Evolutionary conservation across 306 rosid species (phyloP).

Genomic region (Elaeagnus macrophylla): DNA sequence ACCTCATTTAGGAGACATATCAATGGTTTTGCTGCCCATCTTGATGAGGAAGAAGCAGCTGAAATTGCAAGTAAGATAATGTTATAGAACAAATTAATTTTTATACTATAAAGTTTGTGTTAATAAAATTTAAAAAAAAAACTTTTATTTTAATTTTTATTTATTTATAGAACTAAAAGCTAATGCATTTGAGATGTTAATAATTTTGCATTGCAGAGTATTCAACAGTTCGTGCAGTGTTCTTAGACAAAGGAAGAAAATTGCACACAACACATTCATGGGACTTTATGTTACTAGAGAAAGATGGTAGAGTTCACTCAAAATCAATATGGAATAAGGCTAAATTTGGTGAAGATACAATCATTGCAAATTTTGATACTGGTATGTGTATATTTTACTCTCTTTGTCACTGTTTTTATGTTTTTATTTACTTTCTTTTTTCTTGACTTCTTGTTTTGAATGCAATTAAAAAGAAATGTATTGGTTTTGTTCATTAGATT

Average conservation of each 20-base stretch:
- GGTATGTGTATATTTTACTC: conserved; percentile 28
- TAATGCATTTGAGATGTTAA: background rate
- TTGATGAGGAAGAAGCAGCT: conserved; percentile 42
- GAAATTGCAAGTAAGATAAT: conserved; percentile 35
- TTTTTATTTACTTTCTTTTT: background rate
- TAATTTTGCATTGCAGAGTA: conserved; percentile 35
- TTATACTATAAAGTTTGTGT: too few relatives aligned
- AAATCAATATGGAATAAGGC: conserved; percentile 41
- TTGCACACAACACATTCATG: conserved; percentile 56
- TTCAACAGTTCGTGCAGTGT: conserved; percentile 36
- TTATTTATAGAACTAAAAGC: background rate
- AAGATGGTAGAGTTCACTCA: conserved; percentile 18
- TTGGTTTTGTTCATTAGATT: too few relatives aligned
- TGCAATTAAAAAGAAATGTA: too few relatives aligned
- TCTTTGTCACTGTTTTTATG: background rate
- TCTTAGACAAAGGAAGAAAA: conserved; percentile 25
- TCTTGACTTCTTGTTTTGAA: too few relatives aligned
- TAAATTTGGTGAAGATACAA: conserved; percentile 51
- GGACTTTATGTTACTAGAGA: conserved; percentile 51
- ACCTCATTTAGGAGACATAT: conserved; percentile 53
- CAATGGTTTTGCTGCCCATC: conserved; percentile 53
- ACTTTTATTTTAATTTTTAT: too few relatives aligned
- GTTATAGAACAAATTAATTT: too few relatives aligned
- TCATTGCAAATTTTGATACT: conserved; percentile 55
- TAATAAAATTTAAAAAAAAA: too few relatives aligned